Evolutionary conservation across 805 yeast species (phyloP), one percentile per base, ranked within the genome.

Genomic region (Barnettozyma salicaria): DNA sequence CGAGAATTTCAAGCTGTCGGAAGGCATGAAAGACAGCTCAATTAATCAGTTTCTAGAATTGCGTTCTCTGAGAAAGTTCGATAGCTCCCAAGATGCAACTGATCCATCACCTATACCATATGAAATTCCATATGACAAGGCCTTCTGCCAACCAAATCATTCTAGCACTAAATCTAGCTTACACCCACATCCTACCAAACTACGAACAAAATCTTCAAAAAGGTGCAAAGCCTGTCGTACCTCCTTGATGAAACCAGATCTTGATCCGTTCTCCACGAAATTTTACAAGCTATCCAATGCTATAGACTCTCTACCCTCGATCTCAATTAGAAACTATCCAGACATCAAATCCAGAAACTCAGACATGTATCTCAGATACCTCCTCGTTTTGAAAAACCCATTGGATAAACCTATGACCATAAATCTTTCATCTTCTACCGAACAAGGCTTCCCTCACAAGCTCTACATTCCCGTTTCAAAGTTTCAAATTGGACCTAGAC

Each of bases 211-310:
- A 33, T 36, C 39, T 8, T 43, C 55, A 8, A 50, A 48, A 27
- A 30, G 56, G 4, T 55, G 60, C 30, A 55, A 55, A 38, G 48
- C 56, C 6, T 55, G 60, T 29, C 47, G 60, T 7, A 32, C 45
- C 2, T 43, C 47, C 6, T 24, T 55, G 13, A 47, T 53, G 50
- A 54, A 54, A 32, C 60, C 60, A 11, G 60, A 55, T 19, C 20
- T 33, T 2, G 54, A 47, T 10, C 45, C 53, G 10, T 10, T 33
- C 3, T 53, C 58, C 3, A 44, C 43, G 3, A 55, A 52, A 30
- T 55, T 55, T 31, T 54, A 54, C 34, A 54, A 52, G 27, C 32
- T 54, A 13, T 45, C 54, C 6, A 52, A 50, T 30, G 58, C 59
- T 5, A 44, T 45, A 27, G 58, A 55, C 27, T 42, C 16, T 17